These are phyloP conservation scores for Cutaneotrichosporon sp. DNA, from an alignment of 1,284 basidiomycete genomes.

Conservation along the genomic window DNA sequence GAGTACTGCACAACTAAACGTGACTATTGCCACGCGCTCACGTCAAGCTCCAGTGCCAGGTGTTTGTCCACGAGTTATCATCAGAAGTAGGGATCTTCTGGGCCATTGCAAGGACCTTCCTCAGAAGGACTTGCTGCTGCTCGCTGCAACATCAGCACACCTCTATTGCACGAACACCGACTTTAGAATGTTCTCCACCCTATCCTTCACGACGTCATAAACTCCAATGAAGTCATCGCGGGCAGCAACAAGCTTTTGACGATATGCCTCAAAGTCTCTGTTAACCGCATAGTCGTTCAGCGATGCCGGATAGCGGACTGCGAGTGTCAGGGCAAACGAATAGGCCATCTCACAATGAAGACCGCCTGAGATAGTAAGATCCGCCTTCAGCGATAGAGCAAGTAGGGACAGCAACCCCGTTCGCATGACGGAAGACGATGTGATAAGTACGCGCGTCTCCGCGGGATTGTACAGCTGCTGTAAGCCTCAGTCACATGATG, in stretches of 20 bases:
- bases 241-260: slow-evolving; percentile 70
- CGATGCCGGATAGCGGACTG: slow-evolving; percentile 82
- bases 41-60: slow-evolving; percentile 92
- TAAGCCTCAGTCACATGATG: background rate
- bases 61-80: slow-evolving; percentile 84
- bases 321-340: slow-evolving; percentile 1
- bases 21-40: slow-evolving; percentile 39
- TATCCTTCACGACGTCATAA: slow-evolving; percentile 87
- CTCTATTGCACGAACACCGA: slow-evolving; percentile 33
- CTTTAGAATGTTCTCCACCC: slow-evolving; percentile 89
- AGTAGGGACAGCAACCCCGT: slow-evolving; percentile 91
- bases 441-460: slow-evolving; percentile 89
- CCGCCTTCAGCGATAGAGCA: slow-evolving; percentile 83
- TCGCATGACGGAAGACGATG: slow-evolving; percentile 85
- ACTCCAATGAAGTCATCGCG: slow-evolving; percentile 83
- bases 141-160: slow-evolving; percentile 51
- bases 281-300: slow-evolving; percentile 98
- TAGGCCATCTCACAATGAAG: slow-evolving; percentile 61
- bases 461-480: slow-evolving; percentile 66
- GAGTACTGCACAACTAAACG: slow-evolving; percentile 15
- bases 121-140: slow-evolving; percentile 77
- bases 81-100: slow-evolving; percentile 53
- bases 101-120: slow-evolving; percentile 80
- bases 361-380: slow-evolving; percentile 88
- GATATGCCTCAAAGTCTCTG: slow-evolving; percentile 80